Evolutionary conservation across 495 filamentous ascomycete genomes (phyloP).

Genomic region (Aspergillus indologenus): DNA sequence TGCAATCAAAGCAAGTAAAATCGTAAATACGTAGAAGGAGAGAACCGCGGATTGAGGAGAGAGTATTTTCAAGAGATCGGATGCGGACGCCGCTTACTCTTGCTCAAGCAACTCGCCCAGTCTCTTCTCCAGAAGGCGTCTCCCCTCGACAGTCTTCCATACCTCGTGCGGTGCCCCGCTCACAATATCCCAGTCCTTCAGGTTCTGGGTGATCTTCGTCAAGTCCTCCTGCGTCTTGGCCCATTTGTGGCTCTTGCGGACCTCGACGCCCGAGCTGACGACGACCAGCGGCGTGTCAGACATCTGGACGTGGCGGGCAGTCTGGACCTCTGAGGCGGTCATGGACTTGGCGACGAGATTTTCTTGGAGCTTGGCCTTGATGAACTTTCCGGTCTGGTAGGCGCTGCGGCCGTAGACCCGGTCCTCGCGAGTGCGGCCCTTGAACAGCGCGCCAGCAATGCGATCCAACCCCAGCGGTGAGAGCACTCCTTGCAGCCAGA

Average conservation of each 20-base stretch:
- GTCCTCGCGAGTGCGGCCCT: constrained; percentile 75
- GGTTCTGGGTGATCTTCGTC: constrained; percentile 69
- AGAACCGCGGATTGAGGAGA: background rate
- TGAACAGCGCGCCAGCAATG: constrained; percentile 71
- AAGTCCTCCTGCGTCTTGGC: constrained; percentile 76
- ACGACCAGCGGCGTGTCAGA: constrained; percentile 69
- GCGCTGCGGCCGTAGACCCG: constrained; percentile 74
- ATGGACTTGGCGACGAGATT: constrained; percentile 80
- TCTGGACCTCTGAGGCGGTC: constrained; percentile 74
- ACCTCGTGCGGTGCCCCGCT: constrained; percentile 81
- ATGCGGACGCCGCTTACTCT: background rate
- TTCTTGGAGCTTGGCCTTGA: constrained; percentile 91
- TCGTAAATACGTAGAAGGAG: background rate
- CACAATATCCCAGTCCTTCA: constrained; percentile 84
- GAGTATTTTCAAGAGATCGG: background rate
- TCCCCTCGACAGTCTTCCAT: constrained; percentile 69
- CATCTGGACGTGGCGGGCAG: constrained; percentile 72
- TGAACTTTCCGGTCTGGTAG: constrained; percentile 73
- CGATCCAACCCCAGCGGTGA: constrained; percentile 84
- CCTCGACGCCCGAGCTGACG: constrained; percentile 74
- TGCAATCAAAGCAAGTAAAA: background rate
- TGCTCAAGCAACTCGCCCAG: constrained; percentile 56
- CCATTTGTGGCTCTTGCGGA: constrained; percentile 63
- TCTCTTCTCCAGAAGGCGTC: constrained; percentile 66
- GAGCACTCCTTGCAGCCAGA: constrained; percentile 82